phyloP scores from a whole-genome alignment of 2,329 filamentous ascomycete species.

The Alternaria sp. region DNA sequence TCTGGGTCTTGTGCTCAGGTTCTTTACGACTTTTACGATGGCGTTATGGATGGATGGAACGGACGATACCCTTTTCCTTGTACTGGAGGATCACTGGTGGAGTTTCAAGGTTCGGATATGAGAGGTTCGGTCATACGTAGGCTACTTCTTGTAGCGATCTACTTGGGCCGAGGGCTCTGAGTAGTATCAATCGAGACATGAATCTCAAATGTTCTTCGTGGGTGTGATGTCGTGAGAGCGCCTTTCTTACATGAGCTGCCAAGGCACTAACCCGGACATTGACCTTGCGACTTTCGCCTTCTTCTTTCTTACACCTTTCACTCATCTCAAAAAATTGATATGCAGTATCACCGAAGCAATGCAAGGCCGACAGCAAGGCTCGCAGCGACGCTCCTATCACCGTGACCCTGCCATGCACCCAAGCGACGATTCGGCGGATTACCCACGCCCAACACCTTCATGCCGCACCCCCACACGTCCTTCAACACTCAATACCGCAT shows the following conservation, averaged over 20 bases:
- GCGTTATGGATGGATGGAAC: neutral
- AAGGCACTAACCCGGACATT: neutral
- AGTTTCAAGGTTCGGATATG: neutral
- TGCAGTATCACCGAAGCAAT: neutral
- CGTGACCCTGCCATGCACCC: neutral
- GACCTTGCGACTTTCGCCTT: neutral
- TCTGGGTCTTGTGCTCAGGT: neutral
- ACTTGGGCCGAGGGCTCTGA: neutral
- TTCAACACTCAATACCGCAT: too few relatives aligned
- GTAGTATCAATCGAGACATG: neutral
- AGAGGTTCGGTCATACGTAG: neutral
- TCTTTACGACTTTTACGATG: neutral
- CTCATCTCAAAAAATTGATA: neutral
- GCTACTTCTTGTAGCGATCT: neutral
- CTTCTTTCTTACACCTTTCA: neutral
- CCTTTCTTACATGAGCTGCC: neutral
- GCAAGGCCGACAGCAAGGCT: neutral
- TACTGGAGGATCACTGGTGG: neutral
- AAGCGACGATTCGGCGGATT: neutral
- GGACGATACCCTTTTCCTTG: neutral
- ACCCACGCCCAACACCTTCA: neutral
- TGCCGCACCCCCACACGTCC: neutral
- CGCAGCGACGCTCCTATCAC: neutral
- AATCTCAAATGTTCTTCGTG: neutral
- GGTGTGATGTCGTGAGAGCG: neutral